These are phyloP conservation scores for Asterochloris erici DNA, from an alignment of 139 green algal genomes.

Conservation along the genomic window DNA sequence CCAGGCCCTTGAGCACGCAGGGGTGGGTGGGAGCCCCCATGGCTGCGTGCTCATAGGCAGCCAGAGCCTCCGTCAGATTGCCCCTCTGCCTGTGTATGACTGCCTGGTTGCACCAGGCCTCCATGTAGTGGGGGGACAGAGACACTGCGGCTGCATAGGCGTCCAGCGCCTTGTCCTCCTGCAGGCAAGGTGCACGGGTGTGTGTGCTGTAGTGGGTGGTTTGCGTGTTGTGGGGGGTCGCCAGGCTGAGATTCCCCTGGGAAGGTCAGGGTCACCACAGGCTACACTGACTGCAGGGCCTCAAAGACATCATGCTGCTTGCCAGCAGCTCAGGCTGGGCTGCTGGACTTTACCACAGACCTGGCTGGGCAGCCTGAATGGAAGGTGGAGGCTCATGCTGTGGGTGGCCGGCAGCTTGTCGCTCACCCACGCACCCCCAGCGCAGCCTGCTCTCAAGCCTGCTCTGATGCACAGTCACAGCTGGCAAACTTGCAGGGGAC, in stretches of 20 bases:
- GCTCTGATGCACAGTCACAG: background rate
- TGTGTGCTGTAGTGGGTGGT: too few relatives aligned
- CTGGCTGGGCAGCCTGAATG: background rate
- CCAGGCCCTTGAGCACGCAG: constrained; percentile 69
- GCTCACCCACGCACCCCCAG: too few relatives aligned
- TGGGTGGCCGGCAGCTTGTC: background rate
- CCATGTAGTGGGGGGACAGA: constrained; percentile 60
- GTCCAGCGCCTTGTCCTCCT: constrained; percentile 30
- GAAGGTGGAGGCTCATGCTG: background rate
- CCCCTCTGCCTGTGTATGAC: constrained; percentile 71
- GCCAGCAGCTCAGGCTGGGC: background rate
- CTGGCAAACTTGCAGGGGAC: background rate
- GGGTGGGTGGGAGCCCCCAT: constrained; percentile 67
- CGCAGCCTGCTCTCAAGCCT: too few relatives aligned
- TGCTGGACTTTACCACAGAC: background rate
- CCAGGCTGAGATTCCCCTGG: background rate
- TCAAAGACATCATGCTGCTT: background rate
- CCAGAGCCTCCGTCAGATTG: constrained; percentile 68
- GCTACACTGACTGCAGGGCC: background rate
- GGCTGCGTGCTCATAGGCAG: constrained; percentile 72
- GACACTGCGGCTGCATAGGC: constrained; percentile 46
- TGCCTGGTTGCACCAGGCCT: constrained; percentile 94
- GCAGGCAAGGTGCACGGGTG: background rate
- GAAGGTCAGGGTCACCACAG: background rate
- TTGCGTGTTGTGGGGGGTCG: too few relatives aligned